phyloP scores from a whole-genome alignment of 495 filamentous ascomycete species.

The Penicillium dipodomyicola region DNA sequence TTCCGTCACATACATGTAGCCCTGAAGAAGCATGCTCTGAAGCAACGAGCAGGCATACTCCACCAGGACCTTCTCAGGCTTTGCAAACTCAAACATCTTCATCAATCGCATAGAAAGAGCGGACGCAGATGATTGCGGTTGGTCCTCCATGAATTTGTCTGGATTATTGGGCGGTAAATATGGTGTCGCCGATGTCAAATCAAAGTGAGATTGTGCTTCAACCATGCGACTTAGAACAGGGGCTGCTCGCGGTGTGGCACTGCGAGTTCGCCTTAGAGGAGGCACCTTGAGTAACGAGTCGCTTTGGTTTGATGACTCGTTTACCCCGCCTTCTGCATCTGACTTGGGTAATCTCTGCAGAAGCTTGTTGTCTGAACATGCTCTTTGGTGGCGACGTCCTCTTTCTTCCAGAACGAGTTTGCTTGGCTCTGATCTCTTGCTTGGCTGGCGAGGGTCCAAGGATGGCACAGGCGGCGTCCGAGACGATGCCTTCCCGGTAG shows the following conservation, averaged over 20 bases:
- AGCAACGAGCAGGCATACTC: constrained; percentile 96
- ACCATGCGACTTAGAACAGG: constrained; percentile 81
- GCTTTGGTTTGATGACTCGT: constrained; percentile 22
- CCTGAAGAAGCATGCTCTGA: constrained; percentile 88
- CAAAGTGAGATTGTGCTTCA: constrained; percentile 70
- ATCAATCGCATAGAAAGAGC: constrained; percentile 68
- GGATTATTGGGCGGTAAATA: constrained; percentile 19
- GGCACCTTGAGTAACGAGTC: constrained; percentile 19
- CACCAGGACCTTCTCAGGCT: constrained; percentile 77
- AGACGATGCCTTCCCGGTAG: constrained; percentile 10
- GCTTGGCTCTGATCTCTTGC: constrained; percentile 1
- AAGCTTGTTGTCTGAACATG: constrained; percentile 60
- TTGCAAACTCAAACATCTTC: constrained; percentile 86
- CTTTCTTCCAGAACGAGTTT: constrained; percentile 21
- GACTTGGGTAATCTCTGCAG: constrained; percentile 58
- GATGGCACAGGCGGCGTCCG: constrained; percentile 13
- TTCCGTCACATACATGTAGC: constrained; percentile 95
- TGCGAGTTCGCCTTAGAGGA: constrained; percentile 32
- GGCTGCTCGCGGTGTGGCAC: constrained; percentile 52
- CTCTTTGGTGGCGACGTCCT: constrained; percentile 51
- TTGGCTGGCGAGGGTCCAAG: constrained; percentile 7
- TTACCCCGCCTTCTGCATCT: constrained; percentile 35
- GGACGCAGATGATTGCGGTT: constrained; percentile 27
- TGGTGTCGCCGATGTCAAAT: constrained; percentile 30
- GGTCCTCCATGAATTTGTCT: constrained; percentile 22